Evolutionary conservation across 208 protist species (phyloP).

Genomic region (Herpetomonas tarakana): DNA sequence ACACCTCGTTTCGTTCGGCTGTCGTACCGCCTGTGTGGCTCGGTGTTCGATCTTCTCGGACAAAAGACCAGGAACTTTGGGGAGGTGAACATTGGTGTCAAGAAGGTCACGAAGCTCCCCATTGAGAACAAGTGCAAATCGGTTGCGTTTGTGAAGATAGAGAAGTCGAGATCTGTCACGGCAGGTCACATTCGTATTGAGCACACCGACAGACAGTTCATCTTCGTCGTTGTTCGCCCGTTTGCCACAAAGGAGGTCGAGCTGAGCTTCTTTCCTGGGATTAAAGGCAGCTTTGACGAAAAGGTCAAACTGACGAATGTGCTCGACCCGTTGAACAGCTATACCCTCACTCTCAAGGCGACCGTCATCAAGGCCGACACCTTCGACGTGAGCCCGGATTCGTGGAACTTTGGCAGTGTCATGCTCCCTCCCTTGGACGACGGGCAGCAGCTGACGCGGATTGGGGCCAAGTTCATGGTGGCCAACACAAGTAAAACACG

Average conservation of each 20-base stretch:
- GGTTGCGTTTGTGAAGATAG: constrained; percentile 55
- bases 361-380: constrained; percentile 83
- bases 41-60: constrained; percentile 64
- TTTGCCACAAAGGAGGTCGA: constrained; percentile 81
- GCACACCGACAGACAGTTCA: constrained; percentile 59
- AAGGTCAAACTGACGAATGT: constrained; percentile 73
- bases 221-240: constrained; percentile 67
- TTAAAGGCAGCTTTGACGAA: constrained; percentile 78
- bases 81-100: constrained; percentile 83
- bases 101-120: constrained; percentile 75
- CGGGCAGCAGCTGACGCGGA: constrained; percentile 16
- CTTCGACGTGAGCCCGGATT: constrained; percentile 83
- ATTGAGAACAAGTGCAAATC: constrained; percentile 82
- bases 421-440: constrained; percentile 35
- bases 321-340: constrained; percentile 59
- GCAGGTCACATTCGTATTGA: constrained; percentile 83
- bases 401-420: constrained; percentile 73
- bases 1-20: constrained; percentile 77
- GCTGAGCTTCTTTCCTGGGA: constrained; percentile 77
- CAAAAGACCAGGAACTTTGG: constrained; percentile 89
- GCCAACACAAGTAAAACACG: constrained; percentile 73
- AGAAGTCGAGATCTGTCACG: constrained; percentile 81
- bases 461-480: constrained; percentile 69
- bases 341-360: constrained; percentile 74
- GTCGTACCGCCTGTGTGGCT: constrained; percentile 73